phyloP scores from a whole-genome alignment of 108 stramenopile genomes.

The Nannochloropsis oceanica region DNA sequence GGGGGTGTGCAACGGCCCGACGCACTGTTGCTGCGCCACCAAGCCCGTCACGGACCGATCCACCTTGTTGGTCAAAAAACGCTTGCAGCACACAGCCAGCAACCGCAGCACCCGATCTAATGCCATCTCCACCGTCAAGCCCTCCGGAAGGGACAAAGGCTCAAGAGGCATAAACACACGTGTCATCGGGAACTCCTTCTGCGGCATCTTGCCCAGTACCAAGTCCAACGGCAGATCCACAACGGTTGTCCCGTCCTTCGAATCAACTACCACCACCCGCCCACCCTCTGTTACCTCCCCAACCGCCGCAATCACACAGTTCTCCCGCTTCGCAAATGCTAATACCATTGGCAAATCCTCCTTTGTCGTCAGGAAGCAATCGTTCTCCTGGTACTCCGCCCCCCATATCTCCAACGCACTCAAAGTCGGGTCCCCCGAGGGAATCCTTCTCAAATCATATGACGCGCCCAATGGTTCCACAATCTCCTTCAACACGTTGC shows the following conservation, averaged over 20 bases:
- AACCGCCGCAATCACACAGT: conserved; percentile 69
- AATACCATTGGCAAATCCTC: conserved; percentile 55
- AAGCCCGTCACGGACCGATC: conserved; percentile 97
- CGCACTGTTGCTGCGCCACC: conserved; percentile 97
- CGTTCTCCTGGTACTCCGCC: conserved; percentile 98
- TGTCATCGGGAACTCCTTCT: conserved; percentile 68
- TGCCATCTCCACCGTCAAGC: conserved; percentile 38
- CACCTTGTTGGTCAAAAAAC: conserved; percentile 97
- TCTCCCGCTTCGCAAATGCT: conserved; percentile 75
- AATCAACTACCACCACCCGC: conserved; percentile 77
- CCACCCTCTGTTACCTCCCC: conserved; percentile 77
- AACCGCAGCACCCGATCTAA: conserved; percentile 80
- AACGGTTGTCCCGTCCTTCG: conserved; percentile 66
- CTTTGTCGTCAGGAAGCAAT: conserved; percentile 72
- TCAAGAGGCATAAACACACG: background rate
- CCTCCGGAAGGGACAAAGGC: conserved; percentile 48
- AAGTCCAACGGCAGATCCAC: conserved; percentile 87
- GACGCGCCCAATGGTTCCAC: conserved; percentile 92
- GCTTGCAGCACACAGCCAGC: conserved; percentile 85
- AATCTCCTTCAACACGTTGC: conserved; percentile 98
- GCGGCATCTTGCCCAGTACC: conserved; percentile 94
- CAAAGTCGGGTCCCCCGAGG: conserved; percentile 73
- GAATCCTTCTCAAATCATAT: conserved; percentile 74
- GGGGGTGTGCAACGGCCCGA: conserved; percentile 87
- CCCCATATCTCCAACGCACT: conserved; percentile 96